Conservation (phyloP, 768 basidiomycete species). For the Rhodosporidiobolus odoratus region DNA sequence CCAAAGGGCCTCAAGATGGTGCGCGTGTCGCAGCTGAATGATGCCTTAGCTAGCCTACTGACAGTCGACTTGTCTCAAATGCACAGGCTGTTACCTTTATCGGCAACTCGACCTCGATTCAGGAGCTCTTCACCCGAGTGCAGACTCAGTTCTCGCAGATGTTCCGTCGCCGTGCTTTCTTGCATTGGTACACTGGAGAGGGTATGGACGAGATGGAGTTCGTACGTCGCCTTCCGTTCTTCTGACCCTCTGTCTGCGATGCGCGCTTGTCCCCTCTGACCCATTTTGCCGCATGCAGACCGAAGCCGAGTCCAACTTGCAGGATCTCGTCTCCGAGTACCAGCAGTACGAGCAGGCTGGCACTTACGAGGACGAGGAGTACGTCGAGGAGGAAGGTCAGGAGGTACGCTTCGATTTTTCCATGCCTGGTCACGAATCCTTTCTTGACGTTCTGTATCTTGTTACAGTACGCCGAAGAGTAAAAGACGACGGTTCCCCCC, state of each 20-base stretch:
- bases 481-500: background rate
- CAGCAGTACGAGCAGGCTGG: constrained; percentile 47
- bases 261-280: background rate
- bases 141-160: constrained; percentile 98
- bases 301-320: constrained; percentile 97
- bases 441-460: background rate
- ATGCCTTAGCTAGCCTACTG: background rate
- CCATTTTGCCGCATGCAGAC: constrained; percentile 56
- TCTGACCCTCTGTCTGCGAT: background rate
- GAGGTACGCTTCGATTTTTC: constrained; percentile 11
- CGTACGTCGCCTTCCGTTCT: background rate
- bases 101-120: constrained; percentile 94
- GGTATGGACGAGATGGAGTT: constrained; percentile 76
- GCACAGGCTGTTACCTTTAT: constrained; percentile 77
- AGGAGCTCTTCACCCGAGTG: constrained; percentile 98
- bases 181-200: constrained; percentile 68
- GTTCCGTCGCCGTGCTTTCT: constrained; percentile 59
- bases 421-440: background rate
- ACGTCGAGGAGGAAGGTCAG: constrained; percentile 34
- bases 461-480: constrained; percentile 27
- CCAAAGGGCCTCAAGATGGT: constrained; percentile 61
- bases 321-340: constrained; percentile 45
- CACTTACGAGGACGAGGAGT: constrained; percentile 40
- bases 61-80: background rate
- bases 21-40: background rate